Conservation (phyloP, 208 protist species). For the Leishmania mexicana region DNA sequence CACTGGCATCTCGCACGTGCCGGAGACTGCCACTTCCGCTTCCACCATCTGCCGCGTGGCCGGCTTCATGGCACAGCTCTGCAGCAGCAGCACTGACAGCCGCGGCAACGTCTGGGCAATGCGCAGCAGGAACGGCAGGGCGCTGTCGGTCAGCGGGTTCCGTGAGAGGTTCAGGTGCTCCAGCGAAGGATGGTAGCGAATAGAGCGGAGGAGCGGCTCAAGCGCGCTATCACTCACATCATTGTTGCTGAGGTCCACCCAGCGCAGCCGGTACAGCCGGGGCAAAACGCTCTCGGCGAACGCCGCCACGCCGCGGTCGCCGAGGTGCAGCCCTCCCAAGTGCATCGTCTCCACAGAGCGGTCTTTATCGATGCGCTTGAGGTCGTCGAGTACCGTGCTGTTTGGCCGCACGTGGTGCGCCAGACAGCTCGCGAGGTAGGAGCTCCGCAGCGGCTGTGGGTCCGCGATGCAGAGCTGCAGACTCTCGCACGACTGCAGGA, state of each 20-base stretch:
- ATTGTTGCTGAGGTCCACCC: conserved; percentile 61
- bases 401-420: conserved; percentile 44
- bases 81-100: conserved; percentile 36
- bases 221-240: conserved; percentile 51
- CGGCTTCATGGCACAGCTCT: conserved; percentile 44
- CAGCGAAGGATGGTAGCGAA: conserved; percentile 55
- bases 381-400: conserved; percentile 35
- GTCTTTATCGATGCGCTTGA: conserved; percentile 31
- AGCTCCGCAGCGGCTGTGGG: conserved; percentile 46
- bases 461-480: conserved; percentile 33
- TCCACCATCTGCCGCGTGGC: conserved; percentile 24
- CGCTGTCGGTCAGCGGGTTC: conserved; percentile 55
- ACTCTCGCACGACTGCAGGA: conserved; percentile 40
- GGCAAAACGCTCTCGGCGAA: conserved; percentile 52
- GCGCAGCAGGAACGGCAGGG: conserved; percentile 33
- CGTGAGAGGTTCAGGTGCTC: conserved; percentile 49
- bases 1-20: conserved; percentile 7
- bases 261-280: conserved; percentile 50
- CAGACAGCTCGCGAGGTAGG: conserved; percentile 69
- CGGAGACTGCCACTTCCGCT: conserved; percentile 21
- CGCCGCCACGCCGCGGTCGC: conserved; percentile 41
- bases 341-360: conserved; percentile 24
- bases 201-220: conserved; percentile 13
- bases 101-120: conserved; percentile 41
- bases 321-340: conserved; percentile 43